phyloP scores from a whole-genome alignment of 495 filamentous ascomycete genomes.

The Xanthoparmelia taractica region DNA sequence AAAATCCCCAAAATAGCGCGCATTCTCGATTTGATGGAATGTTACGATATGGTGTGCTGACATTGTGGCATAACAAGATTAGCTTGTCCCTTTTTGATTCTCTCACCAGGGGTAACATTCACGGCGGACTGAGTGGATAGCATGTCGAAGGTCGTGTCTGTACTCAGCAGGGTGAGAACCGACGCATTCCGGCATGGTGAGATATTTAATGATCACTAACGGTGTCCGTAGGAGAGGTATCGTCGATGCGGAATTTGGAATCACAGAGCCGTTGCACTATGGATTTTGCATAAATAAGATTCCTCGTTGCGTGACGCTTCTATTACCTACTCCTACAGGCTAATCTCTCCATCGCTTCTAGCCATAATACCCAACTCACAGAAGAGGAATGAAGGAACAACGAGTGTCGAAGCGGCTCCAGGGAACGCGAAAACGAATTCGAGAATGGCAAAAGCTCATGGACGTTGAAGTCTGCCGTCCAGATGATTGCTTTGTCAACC shows the following conservation, averaged over 20 bases:
- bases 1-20: background rate
- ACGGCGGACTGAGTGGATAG: background rate
- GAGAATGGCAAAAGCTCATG: background rate
- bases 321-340: background rate
- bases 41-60: background rate
- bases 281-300: background rate
- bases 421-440: background rate
- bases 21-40: background rate
- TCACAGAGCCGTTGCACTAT: background rate
- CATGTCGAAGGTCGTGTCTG: background rate
- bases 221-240: background rate
- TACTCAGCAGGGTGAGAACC: background rate
- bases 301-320: background rate
- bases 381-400: background rate
- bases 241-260: background rate
- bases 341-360: background rate
- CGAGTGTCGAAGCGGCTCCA: background rate
- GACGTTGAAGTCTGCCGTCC: background rate
- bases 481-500: background rate
- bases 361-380: background rate
- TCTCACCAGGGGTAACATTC: background rate
- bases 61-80: background rate
- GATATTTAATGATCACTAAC: background rate
- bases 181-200: background rate
- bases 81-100: background rate